A percentile compares a stretch with the other conserved stretches of the same genome.
These are phyloP conservation scores for Lactarius trivialis DNA, from an alignment of 768 basidiomycete species.

Conservation along the genomic window DNA sequence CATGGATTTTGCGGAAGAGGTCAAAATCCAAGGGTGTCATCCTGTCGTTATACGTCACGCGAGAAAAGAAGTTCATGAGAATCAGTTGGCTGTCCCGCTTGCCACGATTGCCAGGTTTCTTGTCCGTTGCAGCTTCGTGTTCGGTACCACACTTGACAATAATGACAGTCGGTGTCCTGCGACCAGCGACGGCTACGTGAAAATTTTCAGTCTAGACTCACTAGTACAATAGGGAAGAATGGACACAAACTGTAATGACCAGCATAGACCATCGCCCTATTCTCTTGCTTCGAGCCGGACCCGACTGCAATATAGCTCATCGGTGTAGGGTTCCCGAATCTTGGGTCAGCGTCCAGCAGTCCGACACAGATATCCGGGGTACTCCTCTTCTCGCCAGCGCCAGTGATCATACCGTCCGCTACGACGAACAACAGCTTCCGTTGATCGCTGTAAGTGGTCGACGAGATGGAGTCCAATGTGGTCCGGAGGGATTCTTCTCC, in stretches of 20 bases:
- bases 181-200: constrained; percentile 64
- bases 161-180: constrained; percentile 88
- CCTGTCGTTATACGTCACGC: constrained; percentile 98
- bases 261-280: constrained; percentile 97
- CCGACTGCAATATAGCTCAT: constrained; percentile 94
- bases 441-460: constrained; percentile 84
- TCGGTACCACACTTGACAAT: constrained; percentile 97
- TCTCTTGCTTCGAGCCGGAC: constrained; percentile 80
- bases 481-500: constrained; percentile 87
- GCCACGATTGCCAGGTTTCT: constrained; percentile 96
- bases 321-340: constrained; percentile 92
- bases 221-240: neutral
- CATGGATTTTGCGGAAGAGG: constrained; percentile 92
- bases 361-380: constrained; percentile 96
- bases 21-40: constrained; percentile 98
- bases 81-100: constrained; percentile 98
- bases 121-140: constrained; percentile 69
- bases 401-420: constrained; percentile 98
- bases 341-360: constrained; percentile 84
- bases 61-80: constrained; percentile 99
- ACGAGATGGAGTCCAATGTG: constrained; percentile 90
- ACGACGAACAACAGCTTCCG: constrained; percentile 91
- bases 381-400: constrained; percentile 89
- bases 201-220: neutral
- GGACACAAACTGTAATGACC: constrained; percentile 89